A percentile compares a stretch with the other conserved stretches of the same genome.
Evolutionary conservation across 371 early-diverging fungal species (phyloP).

Genomic region (Zopfochytrium polystomum): DNA sequence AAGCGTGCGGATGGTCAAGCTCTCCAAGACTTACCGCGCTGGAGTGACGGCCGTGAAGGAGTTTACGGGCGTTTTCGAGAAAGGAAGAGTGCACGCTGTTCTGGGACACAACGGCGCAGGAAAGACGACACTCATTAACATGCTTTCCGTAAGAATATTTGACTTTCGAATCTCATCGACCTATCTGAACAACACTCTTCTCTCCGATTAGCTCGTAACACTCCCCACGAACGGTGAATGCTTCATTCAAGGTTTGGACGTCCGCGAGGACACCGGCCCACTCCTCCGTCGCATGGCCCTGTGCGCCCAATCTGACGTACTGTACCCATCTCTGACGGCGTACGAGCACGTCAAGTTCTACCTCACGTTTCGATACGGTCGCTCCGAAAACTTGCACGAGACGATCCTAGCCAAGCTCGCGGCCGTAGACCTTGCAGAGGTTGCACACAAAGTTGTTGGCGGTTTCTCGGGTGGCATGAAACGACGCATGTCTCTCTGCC

Average conservation of each 20-base stretch:
- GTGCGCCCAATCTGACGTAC: slow-evolving; percentile 41
- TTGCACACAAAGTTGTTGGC: slow-evolving; percentile 6
- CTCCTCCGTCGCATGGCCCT: slow-evolving; percentile 22
- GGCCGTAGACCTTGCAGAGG: slow-evolving; percentile 21
- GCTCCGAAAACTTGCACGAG: slow-evolving; percentile 1
- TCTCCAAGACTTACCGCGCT: slow-evolving; percentile 27
- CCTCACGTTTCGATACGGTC: slow-evolving; percentile 55
- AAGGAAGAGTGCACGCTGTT: slow-evolving; percentile 30
- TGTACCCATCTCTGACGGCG: slow-evolving; percentile 49
- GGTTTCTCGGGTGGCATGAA: slow-evolving; percentile 57
- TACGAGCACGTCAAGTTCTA: slow-evolving; percentile 55
- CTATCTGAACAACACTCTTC: no score
- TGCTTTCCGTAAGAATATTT: slow-evolving; percentile 39
- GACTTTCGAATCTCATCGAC: slow-evolving; percentile 18
- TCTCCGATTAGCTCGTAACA: slow-evolving; percentile 18
- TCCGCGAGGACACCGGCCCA: slow-evolving; percentile 18
- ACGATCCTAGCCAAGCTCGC: slow-evolving; percentile 46
- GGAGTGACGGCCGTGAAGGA: slow-evolving; percentile 33
- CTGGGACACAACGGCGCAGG: slow-evolving; percentile 36
- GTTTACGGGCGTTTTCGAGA: slow-evolving; percentile 27
- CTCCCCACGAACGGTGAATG: slow-evolving; percentile 27
- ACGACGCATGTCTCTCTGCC: slow-evolving; percentile 60
- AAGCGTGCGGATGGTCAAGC: slow-evolving; percentile 27
- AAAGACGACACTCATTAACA: no score
- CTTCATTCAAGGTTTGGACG: slow-evolving; percentile 34